These are phyloP conservation scores for Diaporthe sp. DNA, from an alignment of 2,329 filamentous ascomycete species.

Conservation along the genomic window DNA sequence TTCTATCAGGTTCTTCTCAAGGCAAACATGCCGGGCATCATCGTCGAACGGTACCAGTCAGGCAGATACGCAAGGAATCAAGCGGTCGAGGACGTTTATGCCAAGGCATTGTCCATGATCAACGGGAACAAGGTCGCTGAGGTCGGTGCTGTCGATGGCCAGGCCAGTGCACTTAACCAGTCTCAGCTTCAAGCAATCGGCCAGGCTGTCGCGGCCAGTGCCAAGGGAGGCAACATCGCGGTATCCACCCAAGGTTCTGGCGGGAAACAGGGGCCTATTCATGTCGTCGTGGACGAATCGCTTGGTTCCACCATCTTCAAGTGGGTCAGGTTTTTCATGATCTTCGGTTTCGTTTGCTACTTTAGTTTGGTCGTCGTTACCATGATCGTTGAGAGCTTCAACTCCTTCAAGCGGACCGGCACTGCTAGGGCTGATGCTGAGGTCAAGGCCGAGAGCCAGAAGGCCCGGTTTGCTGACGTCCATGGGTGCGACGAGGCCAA, in stretches of 20 bases:
- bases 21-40: constrained; percentile 92
- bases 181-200: constrained; percentile 81
- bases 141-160: constrained; percentile 41
- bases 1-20: constrained; percentile 93
- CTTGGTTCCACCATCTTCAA: constrained; percentile 83
- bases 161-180: constrained; percentile 57
- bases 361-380: constrained; percentile 82
- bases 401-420: constrained; percentile 81
- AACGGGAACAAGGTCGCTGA: constrained; percentile 41
- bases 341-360: constrained; percentile 83
- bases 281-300: constrained; percentile 95
- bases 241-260: constrained; percentile 69
- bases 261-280: constrained; percentile 84
- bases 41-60: constrained; percentile 90
- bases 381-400: constrained; percentile 83
- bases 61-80: constrained; percentile 85
- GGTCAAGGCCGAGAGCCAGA: constrained; percentile 93
- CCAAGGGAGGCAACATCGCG: constrained; percentile 74
- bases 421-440: constrained; percentile 74
- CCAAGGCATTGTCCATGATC: constrained; percentile 71
- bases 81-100: constrained; percentile 81
- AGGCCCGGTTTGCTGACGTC: constrained; percentile 89
- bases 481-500: constrained; percentile 98
- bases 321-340: constrained; percentile 88
- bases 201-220: constrained; percentile 81